Evolutionary conservation across 208 protist species (phyloP).

Genomic region (Trypanosoma lewisi): DNA sequence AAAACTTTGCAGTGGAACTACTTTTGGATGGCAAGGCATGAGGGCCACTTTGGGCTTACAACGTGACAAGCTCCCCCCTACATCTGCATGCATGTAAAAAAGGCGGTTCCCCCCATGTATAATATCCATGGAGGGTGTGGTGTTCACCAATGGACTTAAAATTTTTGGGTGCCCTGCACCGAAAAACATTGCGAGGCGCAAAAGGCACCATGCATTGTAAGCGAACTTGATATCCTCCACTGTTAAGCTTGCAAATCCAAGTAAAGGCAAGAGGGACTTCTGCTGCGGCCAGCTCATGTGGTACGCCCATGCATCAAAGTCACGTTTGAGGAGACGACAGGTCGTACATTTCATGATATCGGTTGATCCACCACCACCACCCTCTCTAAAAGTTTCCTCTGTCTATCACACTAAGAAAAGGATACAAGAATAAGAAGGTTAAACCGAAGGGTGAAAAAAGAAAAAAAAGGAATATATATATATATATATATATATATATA

Average conservation of each 20-base stretch:
- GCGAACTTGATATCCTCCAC: conserved; percentile 89
- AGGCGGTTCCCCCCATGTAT: conserved; percentile 56
- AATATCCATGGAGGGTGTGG: conserved; percentile 76
- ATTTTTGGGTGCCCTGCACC: conserved; percentile 60
- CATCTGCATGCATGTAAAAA: conserved; percentile 64
- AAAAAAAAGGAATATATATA: neutral
- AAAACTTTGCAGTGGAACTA: conserved; percentile 48
- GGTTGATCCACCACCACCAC: neutral
- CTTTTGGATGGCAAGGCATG: conserved; percentile 55
- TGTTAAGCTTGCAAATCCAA: conserved; percentile 38
- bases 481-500: too few relatives aligned
- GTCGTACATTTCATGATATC: conserved; percentile 1
- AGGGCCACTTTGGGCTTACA: conserved; percentile 48
- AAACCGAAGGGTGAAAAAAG: neutral
- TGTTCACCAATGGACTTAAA: conserved; percentile 45
- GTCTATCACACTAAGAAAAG: too few relatives aligned
- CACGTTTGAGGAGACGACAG: conserved; percentile 25
- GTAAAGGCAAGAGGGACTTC: conserved; percentile 24
- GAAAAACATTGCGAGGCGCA: conserved; percentile 78
- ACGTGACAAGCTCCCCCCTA: conserved; percentile 25
- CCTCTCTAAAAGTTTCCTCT: neutral
- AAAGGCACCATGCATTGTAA: conserved; percentile 81
- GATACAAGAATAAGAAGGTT: too few relatives aligned
- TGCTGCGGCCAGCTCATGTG: conserved; percentile 62
- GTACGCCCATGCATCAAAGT: conserved; percentile 85